phyloP scores from a whole-genome alignment of 2,329 filamentous ascomycete species.

The Botrytis tulipae region DNA sequence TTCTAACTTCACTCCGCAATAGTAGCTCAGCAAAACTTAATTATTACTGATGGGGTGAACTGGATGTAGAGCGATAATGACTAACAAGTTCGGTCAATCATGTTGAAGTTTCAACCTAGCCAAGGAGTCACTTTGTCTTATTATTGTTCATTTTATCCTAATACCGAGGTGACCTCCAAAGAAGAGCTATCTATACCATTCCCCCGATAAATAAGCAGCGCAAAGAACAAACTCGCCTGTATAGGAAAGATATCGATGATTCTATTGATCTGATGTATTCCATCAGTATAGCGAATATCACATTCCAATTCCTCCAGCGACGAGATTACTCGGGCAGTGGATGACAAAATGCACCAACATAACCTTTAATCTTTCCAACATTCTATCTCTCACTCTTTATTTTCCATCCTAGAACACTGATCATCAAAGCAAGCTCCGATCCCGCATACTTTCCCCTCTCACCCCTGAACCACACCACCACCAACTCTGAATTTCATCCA shows the following conservation, averaged over 20 bases:
- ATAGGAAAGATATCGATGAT: conserved; percentile 40
- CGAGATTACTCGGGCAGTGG: conserved; percentile 39
- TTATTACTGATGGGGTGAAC: not conserved
- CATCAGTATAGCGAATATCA: not conserved
- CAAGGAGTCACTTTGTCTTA: not conserved
- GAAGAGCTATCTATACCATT: conserved; percentile 44
- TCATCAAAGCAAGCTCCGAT: not conserved
- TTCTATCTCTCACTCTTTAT: not conserved
- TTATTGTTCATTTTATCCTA: conserved; percentile 38
- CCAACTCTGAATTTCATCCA: too few relatives aligned
- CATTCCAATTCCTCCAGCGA: not conserved
- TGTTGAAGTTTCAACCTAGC: not conserved
- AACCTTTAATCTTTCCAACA: conserved; percentile 25
- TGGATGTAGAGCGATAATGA: not conserved
- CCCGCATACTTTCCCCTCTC: too few relatives aligned
- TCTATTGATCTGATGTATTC: conserved; percentile 47
- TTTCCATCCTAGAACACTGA: conserved; percentile 19
- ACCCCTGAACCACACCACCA: too few relatives aligned
- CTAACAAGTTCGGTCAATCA: not conserved
- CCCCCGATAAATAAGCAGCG: conserved; percentile 43
- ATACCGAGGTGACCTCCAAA: conserved; percentile 50
- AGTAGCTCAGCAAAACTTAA: not conserved
- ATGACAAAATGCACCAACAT: conserved; percentile 49
- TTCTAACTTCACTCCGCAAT: not conserved
- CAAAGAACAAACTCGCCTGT: conserved; percentile 44